A percentile compares a stretch with the other conserved stretches of the same genome.
Conservation (phyloP, 1,284 basidiomycete species). For the Irpex lacteus region DNA sequence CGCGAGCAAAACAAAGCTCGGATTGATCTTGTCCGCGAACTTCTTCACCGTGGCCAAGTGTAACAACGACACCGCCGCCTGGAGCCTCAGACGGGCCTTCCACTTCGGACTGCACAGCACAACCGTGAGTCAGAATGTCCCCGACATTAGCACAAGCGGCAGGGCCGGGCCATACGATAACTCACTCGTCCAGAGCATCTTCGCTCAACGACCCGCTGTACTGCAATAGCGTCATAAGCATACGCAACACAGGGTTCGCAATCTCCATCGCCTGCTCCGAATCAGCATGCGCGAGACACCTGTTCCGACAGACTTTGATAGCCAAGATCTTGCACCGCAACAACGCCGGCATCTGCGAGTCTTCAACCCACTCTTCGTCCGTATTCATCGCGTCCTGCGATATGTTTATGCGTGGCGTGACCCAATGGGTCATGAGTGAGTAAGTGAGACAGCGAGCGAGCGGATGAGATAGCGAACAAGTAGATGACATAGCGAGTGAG, state of each 20-base stretch:
- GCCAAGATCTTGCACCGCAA: slow-evolving; percentile 71
- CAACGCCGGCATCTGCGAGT: slow-evolving; percentile 53
- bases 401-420: no score
- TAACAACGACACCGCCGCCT: slow-evolving; percentile 79
- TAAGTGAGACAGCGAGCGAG: no score
- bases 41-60: slow-evolving; percentile 69
- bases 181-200: slow-evolving; percentile 67
- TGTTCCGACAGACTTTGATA: slow-evolving; percentile 78
- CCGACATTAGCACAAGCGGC: no score
- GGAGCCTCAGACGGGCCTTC: slow-evolving; percentile 73
- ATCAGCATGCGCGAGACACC: slow-evolving; percentile 67
- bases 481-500: no score
- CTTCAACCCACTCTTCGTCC: slow-evolving; percentile 76
- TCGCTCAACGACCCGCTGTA: slow-evolving; percentile 62
- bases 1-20: slow-evolving; percentile 70
- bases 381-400: slow-evolving; percentile 44
- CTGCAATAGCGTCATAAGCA: slow-evolving; percentile 68
- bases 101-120: slow-evolving; percentile 46
- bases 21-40: slow-evolving; percentile 61
- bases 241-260: slow-evolving; percentile 70
- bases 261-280: slow-evolving; percentile 63
- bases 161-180: slow-evolving; percentile 9
- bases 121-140: not conserved
- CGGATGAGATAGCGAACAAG: no score
- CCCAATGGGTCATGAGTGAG: no score